Evolutionary conservation across 306 rosid genomes (phyloP).

Genomic region (Trichosanthes truncata): DNA sequence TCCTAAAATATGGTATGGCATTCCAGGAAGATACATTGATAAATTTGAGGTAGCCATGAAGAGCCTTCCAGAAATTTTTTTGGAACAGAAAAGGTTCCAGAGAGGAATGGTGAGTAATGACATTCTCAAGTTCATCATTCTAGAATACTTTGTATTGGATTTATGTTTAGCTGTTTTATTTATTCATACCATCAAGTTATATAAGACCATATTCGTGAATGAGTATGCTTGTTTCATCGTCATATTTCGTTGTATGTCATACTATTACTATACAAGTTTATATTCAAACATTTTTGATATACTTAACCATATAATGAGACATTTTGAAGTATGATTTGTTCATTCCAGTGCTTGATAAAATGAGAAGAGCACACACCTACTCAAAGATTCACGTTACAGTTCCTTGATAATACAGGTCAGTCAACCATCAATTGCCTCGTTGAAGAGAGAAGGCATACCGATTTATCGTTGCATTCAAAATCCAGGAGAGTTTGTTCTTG

Average conservation of each 20-base stretch:
- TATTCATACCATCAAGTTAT: background rate
- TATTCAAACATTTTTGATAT: background rate
- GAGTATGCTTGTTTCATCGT: background rate
- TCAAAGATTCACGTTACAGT: background rate
- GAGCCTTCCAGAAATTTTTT: constrained; percentile 23
- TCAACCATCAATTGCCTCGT: constrained; percentile 43
- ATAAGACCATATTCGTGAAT: background rate
- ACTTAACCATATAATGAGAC: background rate
- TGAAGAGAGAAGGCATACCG: constrained; percentile 61
- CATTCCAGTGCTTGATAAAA: background rate
- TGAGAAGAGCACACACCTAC: background rate
- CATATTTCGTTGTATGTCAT: background rate
- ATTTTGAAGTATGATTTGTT: background rate
- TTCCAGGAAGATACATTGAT: constrained; percentile 43
- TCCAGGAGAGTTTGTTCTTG: constrained; percentile 67
- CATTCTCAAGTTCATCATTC: background rate
- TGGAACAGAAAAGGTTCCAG: constrained; percentile 21
- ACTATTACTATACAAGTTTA: background rate
- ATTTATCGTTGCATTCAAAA: constrained; percentile 68
- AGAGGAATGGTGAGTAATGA: constrained; percentile 47
- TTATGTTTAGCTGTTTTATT: background rate
- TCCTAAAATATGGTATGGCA: constrained; percentile 67
- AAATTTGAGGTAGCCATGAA: constrained; percentile 39
- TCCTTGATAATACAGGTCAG: constrained; percentile 32
- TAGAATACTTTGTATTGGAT: background rate